A percentile compares a stretch with the other conserved stretches of the same genome.
These are phyloP conservation scores for Xylaria sp. DNA, from an alignment of 2,329 filamentous ascomycete species.

Conservation along the genomic window DNA sequence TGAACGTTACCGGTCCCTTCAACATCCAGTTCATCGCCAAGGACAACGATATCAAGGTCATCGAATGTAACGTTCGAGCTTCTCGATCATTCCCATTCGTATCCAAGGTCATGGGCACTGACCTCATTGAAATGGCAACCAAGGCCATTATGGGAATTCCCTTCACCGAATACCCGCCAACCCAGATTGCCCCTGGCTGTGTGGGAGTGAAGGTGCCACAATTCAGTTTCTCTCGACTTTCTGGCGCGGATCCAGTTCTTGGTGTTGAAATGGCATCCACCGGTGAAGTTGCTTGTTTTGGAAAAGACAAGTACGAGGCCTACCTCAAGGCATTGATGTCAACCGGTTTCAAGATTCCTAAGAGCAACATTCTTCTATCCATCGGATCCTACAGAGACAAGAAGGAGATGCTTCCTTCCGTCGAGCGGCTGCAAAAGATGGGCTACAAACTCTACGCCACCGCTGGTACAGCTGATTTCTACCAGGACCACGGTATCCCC, in stretches of 20 bases:
- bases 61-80: constrained; percentile 96
- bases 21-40: constrained; percentile 99
- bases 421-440: constrained; percentile 81
- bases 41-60: constrained; percentile 99
- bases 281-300: constrained; percentile 95
- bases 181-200: constrained; percentile 70
- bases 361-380: constrained; percentile 90
- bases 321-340: constrained; percentile 95
- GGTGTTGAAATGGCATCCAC: constrained; percentile 99
- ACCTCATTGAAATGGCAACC: constrained; percentile 97
- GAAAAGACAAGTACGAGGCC: constrained; percentile 91
- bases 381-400: constrained; percentile 98
- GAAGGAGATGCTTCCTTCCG: constrained; percentile 90
- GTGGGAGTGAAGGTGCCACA: constrained; percentile 98
- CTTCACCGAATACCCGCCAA: constrained; percentile 73
- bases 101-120: constrained; percentile 96
- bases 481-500: constrained; percentile 84
- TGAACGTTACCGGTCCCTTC: constrained; percentile 94
- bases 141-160: constrained; percentile 89
- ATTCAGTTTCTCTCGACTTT: constrained; percentile 96
- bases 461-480: constrained; percentile 91
- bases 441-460: constrained; percentile 96
- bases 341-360: constrained; percentile 92
- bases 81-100: constrained; percentile 97
- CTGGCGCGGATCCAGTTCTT: constrained; percentile 89